Evolutionary conservation across 176 grass and related monocot species (phyloP).

Genomic region (Neostapfia colusana): DNA sequence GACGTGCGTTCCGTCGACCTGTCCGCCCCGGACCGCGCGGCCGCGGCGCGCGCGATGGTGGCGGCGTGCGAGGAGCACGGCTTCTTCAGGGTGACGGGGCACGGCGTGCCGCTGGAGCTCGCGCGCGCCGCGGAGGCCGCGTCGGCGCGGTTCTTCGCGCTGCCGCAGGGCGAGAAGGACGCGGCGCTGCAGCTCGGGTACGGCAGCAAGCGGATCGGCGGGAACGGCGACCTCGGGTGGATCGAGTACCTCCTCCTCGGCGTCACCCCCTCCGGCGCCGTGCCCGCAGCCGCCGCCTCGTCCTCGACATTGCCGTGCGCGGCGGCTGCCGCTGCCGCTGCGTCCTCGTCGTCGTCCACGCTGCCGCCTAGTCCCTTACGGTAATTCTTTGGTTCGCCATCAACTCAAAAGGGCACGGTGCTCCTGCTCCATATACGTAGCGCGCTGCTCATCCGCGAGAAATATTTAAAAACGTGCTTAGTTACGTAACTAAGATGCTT

Average conservation of each 20-base stretch:
- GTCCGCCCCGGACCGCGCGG: constrained; percentile 28
- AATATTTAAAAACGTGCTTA: neutral
- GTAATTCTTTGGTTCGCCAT: constrained; percentile 14
- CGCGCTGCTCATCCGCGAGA: neutral
- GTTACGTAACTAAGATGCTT: too few species aligned
- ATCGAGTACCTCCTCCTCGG: constrained; percentile 80
- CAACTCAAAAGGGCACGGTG: neutral
- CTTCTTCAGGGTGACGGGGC: constrained; percentile 79
- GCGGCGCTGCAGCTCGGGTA: constrained; percentile 52
- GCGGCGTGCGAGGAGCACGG: constrained; percentile 73
- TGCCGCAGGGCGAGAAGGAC: constrained; percentile 66
- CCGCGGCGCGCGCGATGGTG: constrained; percentile 51
- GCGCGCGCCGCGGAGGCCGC: constrained; percentile 56
- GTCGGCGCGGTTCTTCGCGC: constrained; percentile 57
- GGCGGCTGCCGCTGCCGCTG: neutral
- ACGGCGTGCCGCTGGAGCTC: constrained; percentile 62
- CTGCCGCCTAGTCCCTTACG: constrained; percentile 28
- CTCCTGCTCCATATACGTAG: neutral
- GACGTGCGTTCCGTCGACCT: constrained; percentile 61
- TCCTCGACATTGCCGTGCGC: constrained; percentile 47
- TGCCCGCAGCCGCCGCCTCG: constrained; percentile 3
- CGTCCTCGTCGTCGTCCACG: neutral
- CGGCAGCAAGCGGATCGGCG: constrained; percentile 68
- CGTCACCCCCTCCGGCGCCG: constrained; percentile 25
- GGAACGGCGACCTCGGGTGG: constrained; percentile 77